Percentiles rank a stretch among this genome's conserved stretches.
These are phyloP conservation scores for Licmophora abbreviata DNA, from an alignment of 108 stramenopile genomes.

Conservation along the genomic window DNA sequence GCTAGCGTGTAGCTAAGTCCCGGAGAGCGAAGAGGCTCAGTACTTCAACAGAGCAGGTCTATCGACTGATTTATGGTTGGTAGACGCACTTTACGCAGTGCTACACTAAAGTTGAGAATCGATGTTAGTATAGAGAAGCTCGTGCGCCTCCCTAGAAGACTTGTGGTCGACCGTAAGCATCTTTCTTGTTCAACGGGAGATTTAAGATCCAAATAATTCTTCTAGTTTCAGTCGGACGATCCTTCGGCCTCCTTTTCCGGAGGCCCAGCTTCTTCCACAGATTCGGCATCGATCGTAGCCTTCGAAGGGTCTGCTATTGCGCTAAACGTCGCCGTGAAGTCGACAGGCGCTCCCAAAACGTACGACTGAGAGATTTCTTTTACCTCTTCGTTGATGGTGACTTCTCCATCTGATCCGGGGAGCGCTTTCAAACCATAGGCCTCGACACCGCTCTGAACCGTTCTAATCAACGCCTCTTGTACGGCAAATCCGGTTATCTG, in stretches of 20 bases:
- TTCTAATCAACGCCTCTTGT: conserved; percentile 72
- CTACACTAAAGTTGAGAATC: too few relatives aligned
- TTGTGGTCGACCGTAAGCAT: too few relatives aligned
- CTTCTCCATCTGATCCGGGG: conserved; percentile 30
- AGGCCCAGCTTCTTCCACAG: not conserved
- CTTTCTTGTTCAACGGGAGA: too few relatives aligned
- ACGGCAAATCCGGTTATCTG: conserved; percentile 75
- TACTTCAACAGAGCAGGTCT: too few relatives aligned
- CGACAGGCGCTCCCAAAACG: conserved; percentile 53
- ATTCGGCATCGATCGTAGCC: not conserved
- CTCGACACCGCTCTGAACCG: conserved; percentile 58
- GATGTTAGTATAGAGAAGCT: too few relatives aligned
- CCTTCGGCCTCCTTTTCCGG: not conserved
- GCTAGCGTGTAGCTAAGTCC: too few relatives aligned
- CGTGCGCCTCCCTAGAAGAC: too few relatives aligned
- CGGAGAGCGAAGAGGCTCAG: too few relatives aligned
- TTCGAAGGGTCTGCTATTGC: conserved; percentile 44
- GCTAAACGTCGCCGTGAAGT: conserved; percentile 70
- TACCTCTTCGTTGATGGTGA: conserved; percentile 66
- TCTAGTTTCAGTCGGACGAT: too few relatives aligned
- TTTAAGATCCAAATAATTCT: too few relatives aligned
- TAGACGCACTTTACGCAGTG: too few relatives aligned
- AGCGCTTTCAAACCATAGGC: conserved; percentile 73
- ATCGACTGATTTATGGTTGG: too few relatives aligned
- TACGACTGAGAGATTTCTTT: conserved; percentile 66